Percentiles rank a stretch among this genome's conserved stretches.
phyloP scores from a whole-genome alignment of 345 rosid species.

The Eucalyptus marginata region DNA sequence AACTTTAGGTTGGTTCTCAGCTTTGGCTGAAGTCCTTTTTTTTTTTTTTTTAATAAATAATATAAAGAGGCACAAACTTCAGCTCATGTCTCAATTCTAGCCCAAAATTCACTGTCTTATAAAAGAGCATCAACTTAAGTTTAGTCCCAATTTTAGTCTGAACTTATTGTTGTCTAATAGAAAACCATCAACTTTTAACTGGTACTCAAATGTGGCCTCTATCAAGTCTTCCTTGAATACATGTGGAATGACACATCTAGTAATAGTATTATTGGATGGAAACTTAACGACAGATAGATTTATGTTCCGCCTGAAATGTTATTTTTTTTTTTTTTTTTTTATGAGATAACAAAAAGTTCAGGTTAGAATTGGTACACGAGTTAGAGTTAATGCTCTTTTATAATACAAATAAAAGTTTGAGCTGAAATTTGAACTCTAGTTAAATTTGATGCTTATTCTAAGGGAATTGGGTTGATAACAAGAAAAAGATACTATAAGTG shows the following conservation, averaged over 20 bases:
- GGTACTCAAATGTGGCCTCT: too few species aligned
- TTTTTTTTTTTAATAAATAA: too few species aligned
- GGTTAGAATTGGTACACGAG: rapidly evolving
- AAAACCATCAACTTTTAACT: too few species aligned
- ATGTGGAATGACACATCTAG: too few species aligned
- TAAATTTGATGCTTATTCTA: background rate
- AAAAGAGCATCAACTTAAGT: too few species aligned
- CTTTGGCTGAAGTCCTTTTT: background rate
- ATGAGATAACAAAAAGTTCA: background rate
- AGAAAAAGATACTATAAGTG: too few species aligned
- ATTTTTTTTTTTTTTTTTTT: too few species aligned
- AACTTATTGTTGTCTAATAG: too few species aligned
- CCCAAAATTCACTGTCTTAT: rapidly evolving
- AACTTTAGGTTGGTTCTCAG: background rate
- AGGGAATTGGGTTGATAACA: background rate
- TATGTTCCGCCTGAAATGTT: rapidly evolving
- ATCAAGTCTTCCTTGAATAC: too few species aligned
- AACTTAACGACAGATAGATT: too few species aligned
- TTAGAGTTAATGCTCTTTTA: too few species aligned
- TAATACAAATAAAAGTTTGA: too few species aligned
- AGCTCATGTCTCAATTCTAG: background rate
- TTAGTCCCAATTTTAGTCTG: rapidly evolving
- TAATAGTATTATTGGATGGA: background rate
- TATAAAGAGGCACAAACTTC: background rate
- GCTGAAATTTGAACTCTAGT: background rate